Base-by-base conservation (phyloP, 2,329 filamentous ascomycete species). In the Fusarium azukiicola region DNA sequence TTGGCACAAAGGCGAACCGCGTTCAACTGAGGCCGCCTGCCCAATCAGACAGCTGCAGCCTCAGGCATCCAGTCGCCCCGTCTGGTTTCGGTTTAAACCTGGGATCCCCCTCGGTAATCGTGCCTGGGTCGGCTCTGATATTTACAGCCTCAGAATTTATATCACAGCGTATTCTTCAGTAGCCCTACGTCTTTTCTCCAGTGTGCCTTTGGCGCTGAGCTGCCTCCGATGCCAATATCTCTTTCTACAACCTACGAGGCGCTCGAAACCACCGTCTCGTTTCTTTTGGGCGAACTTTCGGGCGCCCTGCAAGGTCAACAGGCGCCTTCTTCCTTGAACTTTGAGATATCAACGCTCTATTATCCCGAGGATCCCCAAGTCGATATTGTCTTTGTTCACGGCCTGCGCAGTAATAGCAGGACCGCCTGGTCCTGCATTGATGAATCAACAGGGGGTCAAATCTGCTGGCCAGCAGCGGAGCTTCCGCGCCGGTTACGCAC, bases 341-440 rank as follows among this genome's bases (percentile, higher is more conserved):
- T 58, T 58, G 54, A 38, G 27, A 16, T 58, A 58, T 58, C 54
- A 38, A 58, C 36, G 38, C 54, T 58, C 54, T 17, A 32, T 36
- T 36, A 32, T n/a, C 27, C 54, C n/a, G 14, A n/a, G 54, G n/a
- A 38, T 21, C 54, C 54, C 17, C 17, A 58, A 38, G 54, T 58
- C 54, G 54, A 58, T 13, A 58, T 58, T 16, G 54, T 58, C 16
- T 58, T 58, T 58, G 54, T 58, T 14, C 54, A 58, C n/a, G 54
- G 54, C 14, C 6, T 58, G 17, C 17, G 54, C 21, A 38, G 27
- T 16, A 21, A 58, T 36, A 36, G 27, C 54, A 19, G 27, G 21
- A 36, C 19, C 38, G 54, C 54, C 21, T 58, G 54, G 54, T 36
- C 54, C 17, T 58, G 36, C 32, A 58, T 23, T 17, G 32, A 58